Base-by-base conservation (phyloP, 2,329 filamentous ascomycete genomes). In the Arthrobotrys sinensis region DNA sequence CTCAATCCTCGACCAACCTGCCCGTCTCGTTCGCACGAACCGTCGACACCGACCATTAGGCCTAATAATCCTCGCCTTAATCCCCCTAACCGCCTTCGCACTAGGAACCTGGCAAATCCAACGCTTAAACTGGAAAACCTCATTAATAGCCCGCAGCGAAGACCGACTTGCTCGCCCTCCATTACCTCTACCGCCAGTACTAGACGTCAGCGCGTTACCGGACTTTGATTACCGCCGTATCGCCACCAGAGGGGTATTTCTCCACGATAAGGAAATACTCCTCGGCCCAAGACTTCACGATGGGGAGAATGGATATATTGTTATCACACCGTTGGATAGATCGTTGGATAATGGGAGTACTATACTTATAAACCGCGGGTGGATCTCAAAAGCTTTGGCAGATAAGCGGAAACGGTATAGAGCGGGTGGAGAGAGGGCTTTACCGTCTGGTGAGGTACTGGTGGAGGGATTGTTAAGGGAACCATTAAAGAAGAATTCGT, bases 401-500 rank as follows among this genome's bases (percentile, higher is more conserved):
- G 85, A 89, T 76, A 91, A 94, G 85, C 86, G 86, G 80, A 86
- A 87, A 70, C 86, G 93, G 43, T 84, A 81, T 24, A 72, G 24
- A 28, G 63, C 48, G 3, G 75, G 75, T 34, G 69, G 67, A 0
- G 86, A 88, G 0, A 88, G 90, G 24, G 90, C 90, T 0, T 81
- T 98, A 80, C 91, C 92, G 0, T 84, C 83, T 60, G 93, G 90
- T 0, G 89, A 92, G 82, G 91, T 98, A 8, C 89, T 88, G 0
- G 90, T 99, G 1, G 91, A 97, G 85, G 96, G 96, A 0, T 82
- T 99, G 83, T 84, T 99, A 83, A 86, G 96, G 76, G 90, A 96
- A 85, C 95, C 95, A 7, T 97, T 93, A 89, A 96, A 97, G 88
- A 97, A 95, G 88, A 99, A 99, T 84, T 92, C 94, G 89, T 99